Conservation (phyloP, 1,139 yeast species). For the Candida sanyaensis region DNA sequence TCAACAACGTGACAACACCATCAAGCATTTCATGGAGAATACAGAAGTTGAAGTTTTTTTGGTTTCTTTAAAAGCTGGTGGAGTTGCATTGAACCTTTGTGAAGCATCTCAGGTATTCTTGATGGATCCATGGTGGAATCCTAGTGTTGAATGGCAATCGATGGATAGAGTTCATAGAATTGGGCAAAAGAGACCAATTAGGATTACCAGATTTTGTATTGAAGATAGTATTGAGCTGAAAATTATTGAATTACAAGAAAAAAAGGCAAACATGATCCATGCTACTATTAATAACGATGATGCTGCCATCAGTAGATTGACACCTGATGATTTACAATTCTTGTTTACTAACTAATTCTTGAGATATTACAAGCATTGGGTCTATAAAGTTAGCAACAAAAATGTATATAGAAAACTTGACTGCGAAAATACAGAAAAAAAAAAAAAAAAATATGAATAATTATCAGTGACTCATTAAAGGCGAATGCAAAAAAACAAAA, state of each 20-base stretch:
- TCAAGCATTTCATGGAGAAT: slow-evolving; percentile 87
- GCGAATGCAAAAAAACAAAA: neutral
- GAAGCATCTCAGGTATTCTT: slow-evolving; percentile 96
- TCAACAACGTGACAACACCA: slow-evolving; percentile 87
- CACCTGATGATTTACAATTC: slow-evolving; percentile 94
- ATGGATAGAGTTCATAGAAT: slow-evolving; percentile 98
- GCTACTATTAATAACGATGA: slow-evolving; percentile 94
- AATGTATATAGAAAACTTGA: neutral
- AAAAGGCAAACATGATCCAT: slow-evolving; percentile 96
- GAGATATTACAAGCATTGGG: neutral
- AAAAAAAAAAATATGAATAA: neutral
- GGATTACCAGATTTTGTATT: slow-evolving; percentile 86
- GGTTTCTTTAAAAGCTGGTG: slow-evolving; percentile 96
- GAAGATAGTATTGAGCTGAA: slow-evolving; percentile 97
- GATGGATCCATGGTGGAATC: slow-evolving; percentile 99
- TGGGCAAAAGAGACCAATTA: slow-evolving; percentile 94
- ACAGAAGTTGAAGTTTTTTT: slow-evolving; percentile 89
- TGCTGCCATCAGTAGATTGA: slow-evolving; percentile 80
- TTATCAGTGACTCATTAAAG: slow-evolving; percentile 5
- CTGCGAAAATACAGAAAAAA: neutral
- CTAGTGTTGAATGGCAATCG: slow-evolving; percentile 96
- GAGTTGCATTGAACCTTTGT: slow-evolving; percentile 93
- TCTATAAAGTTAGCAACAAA: neutral
- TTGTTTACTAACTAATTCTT: slow-evolving; percentile 66
- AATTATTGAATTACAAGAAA: slow-evolving; percentile 92